A percentile compares a stretch with the other conserved stretches of the same genome.
phyloP scores from a whole-genome alignment of 768 basidiomycete species.

The Pulveroboletus ravenelii region DNA sequence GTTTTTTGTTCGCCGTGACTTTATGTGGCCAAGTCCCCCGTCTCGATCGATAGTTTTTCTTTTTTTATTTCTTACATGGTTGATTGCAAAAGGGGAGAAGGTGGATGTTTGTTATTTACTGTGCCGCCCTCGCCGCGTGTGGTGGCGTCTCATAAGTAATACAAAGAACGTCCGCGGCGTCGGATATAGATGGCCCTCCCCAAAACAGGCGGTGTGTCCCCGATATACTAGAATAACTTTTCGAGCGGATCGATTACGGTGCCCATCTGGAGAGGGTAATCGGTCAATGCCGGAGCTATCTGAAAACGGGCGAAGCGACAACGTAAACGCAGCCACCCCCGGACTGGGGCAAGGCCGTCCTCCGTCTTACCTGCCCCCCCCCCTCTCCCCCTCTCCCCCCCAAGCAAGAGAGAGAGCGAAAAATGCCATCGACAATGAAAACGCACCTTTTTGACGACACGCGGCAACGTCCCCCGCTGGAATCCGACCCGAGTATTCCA shows the following conservation, averaged over 20 bases:
- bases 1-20: too few relatives aligned
- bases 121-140: background rate
- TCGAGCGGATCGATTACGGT: constrained; percentile 65
- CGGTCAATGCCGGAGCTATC: background rate
- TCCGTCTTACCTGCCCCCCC: background rate
- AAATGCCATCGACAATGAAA: too few relatives aligned
- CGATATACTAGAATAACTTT: constrained; percentile 37
- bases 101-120: background rate
- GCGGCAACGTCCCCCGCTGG: constrained; percentile 80
- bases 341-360: background rate
- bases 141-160: background rate
- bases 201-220: too few relatives aligned
- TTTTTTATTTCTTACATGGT: too few relatives aligned
- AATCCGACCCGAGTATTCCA: constrained; percentile 90
- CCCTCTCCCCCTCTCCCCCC: too few relatives aligned
- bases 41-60: background rate
- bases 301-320: background rate
- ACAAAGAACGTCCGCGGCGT: background rate
- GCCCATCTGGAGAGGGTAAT: constrained; percentile 49
- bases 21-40: too few relatives aligned
- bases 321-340: background rate
- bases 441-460: constrained; percentile 81
- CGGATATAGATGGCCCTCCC: background rate
- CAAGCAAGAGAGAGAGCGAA: too few relatives aligned
- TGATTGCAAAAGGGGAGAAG: too few relatives aligned